Evolutionary conservation across 2,329 filamentous ascomycete species (phyloP).

Genomic region (Trematosphaeria pertusa): DNA sequence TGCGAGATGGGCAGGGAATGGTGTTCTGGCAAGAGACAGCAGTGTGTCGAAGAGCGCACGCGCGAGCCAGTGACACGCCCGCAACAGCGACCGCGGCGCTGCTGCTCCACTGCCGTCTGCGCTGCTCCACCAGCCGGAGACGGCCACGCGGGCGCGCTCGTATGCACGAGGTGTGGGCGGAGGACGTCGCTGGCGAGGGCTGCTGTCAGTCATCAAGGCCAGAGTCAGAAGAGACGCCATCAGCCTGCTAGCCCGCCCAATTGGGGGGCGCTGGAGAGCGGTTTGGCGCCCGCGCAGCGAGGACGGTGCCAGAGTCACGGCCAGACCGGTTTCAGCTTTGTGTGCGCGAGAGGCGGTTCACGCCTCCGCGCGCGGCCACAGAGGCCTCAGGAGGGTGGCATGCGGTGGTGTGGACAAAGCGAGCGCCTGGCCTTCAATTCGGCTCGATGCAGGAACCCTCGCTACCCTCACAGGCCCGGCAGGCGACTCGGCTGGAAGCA

Average conservation of each 20-base stretch:
- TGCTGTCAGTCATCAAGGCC: neutral
- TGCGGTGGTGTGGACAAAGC: constrained; percentile 2
- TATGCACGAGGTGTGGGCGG: neutral
- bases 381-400: neutral
- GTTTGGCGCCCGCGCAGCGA: constrained; percentile 13
- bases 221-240: constrained; percentile 8
- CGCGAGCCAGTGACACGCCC: constrained; percentile 9
- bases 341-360: constrained; percentile 3
- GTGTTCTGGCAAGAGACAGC: neutral
- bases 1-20: neutral
- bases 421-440: neutral
- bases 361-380: neutral
- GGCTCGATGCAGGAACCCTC: constrained; percentile 7
- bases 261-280: neutral
- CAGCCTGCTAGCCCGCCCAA: constrained; percentile 10
- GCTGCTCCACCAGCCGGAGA: constrained; percentile 7
- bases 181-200: constrained; percentile 1
- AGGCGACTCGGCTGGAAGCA: constrained; percentile 7
- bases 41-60: constrained; percentile 3
- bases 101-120: no score
- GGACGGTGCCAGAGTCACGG: constrained; percentile 1
- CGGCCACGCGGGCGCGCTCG: neutral
- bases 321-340: constrained; percentile 21
- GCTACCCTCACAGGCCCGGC: neutral
- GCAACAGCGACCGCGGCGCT: no score